Percentiles rank a stretch among this genome's conserved stretches.
Conservation (phyloP, 352 stramenopile species). For the Globisporangium uncinulatum region DNA sequence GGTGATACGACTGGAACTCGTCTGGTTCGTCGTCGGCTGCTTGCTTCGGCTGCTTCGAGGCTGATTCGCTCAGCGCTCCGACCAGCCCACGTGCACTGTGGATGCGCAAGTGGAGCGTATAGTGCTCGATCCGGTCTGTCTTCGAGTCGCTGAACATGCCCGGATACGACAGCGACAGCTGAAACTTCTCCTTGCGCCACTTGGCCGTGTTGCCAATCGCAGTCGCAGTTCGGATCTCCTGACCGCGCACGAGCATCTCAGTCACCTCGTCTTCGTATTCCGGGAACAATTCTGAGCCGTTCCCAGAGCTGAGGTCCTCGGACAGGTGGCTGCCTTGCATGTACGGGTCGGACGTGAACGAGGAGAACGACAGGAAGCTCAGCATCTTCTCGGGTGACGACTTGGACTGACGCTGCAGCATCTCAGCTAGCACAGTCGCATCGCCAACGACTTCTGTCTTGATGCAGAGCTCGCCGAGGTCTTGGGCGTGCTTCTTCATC, state of each 20-base stretch:
- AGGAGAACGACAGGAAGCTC: slow-evolving; percentile 52
- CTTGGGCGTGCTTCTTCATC: slow-evolving; percentile 57
- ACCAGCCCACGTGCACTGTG: slow-evolving; percentile 36
- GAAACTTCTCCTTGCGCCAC: slow-evolving; percentile 64
- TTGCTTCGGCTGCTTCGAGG: not conserved
- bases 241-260: slow-evolving; percentile 31
- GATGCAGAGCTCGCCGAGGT: slow-evolving; percentile 59
- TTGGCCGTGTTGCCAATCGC: slow-evolving; percentile 20
- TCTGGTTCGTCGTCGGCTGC: not conserved
- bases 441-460: slow-evolving; percentile 61
- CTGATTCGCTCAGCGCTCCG: slow-evolving; percentile 3
- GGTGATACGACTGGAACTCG: slow-evolving; percentile 7
- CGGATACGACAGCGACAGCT: slow-evolving; percentile 55
- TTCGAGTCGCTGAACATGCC: slow-evolving; percentile 47
- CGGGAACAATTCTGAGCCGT: slow-evolving; percentile 1
- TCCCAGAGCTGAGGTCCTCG: not conserved
- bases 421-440: slow-evolving; percentile 43
- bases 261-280: slow-evolving; percentile 44
- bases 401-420: slow-evolving; percentile 33
- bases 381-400: slow-evolving; percentile 38
- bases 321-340: slow-evolving; percentile 19
- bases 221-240: slow-evolving; percentile 37
- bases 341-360: slow-evolving; percentile 37
- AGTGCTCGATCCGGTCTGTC: slow-evolving; percentile 22
- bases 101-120: slow-evolving; percentile 42